These are phyloP conservation scores for Corymbia citriodora DNA, from an alignment of 441 rosid species.

Conservation along the genomic window DNA sequence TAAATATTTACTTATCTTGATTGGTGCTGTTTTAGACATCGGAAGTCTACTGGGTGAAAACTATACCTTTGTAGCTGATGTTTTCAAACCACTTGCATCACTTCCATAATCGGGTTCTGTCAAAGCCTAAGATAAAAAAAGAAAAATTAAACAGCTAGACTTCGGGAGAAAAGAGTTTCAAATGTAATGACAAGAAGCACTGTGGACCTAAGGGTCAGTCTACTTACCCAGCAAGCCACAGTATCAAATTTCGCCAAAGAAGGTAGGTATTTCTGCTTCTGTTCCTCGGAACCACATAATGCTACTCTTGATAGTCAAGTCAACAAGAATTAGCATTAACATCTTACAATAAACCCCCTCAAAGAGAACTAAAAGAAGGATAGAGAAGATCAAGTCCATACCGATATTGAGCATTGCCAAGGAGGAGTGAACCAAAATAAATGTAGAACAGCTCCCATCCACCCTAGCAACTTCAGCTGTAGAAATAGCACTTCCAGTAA, in stretches of 20 bases:
- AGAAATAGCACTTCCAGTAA: constrained; percentile 63
- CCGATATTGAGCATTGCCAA: constrained; percentile 94
- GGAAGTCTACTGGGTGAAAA: not conserved
- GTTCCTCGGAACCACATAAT: constrained; percentile 85
- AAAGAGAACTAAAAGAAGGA: not conserved
- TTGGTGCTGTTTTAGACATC: not conserved
- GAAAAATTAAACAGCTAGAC: not conserved
- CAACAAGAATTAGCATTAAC: not conserved
- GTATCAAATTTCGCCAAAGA: constrained; percentile 68
- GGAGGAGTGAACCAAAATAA: constrained; percentile 81
- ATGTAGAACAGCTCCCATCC: constrained; percentile 94
- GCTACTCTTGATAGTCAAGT: constrained; percentile 39
- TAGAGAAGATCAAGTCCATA: constrained; percentile 18
- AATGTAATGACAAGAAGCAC: not conserved
- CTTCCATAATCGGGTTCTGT: constrained; percentile 96
- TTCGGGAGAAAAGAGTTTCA: constrained; percentile 1
- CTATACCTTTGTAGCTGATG: constrained; percentile 79
- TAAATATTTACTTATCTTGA: not conserved
- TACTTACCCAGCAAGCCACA: constrained; percentile 83
- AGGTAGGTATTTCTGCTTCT: constrained; percentile 78
- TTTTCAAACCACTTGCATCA: constrained; percentile 76
- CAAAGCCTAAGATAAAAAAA: constrained; percentile 50
- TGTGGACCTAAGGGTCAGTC: not conserved
- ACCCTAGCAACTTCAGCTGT: constrained; percentile 86
- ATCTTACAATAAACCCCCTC: not conserved